Evolutionary conservation across 2,329 filamentous ascomycete genomes (phyloP).

Genomic region (Lasiodiplodia sp.): DNA sequence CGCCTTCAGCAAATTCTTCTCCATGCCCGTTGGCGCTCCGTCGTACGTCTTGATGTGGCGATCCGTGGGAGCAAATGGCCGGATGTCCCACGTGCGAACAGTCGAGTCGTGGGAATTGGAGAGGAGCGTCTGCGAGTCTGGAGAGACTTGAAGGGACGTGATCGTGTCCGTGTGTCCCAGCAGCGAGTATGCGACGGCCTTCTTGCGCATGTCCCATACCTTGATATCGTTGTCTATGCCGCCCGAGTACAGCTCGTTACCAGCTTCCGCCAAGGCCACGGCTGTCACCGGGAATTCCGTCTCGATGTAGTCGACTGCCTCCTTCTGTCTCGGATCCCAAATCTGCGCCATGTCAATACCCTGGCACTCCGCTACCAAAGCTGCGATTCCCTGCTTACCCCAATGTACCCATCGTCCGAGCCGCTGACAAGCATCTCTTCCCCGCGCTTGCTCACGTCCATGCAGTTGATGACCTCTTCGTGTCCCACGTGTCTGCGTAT

Average conservation of each 20-base stretch:
- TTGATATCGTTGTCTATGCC: slow-evolving; percentile 98
- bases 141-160: slow-evolving; percentile 88
- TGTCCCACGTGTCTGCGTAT: slow-evolving; percentile 93
- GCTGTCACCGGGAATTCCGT: slow-evolving; percentile 93
- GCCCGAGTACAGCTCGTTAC: slow-evolving; percentile 93
- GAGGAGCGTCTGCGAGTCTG: slow-evolving; percentile 86
- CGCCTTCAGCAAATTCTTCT: slow-evolving; percentile 89
- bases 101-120: slow-evolving; percentile 96
- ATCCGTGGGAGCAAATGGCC: slow-evolving; percentile 90
- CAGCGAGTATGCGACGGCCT: slow-evolving; percentile 85
- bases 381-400: slow-evolving; percentile 49
- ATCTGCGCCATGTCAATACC: slow-evolving; percentile 57
- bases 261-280: slow-evolving; percentile 88
- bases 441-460: slow-evolving; percentile 88
- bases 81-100: slow-evolving; percentile 93
- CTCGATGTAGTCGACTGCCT: slow-evolving; percentile 84
- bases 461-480: slow-evolving; percentile 91
- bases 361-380: neutral
- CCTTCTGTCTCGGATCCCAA: slow-evolving; percentile 93
- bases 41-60: slow-evolving; percentile 88
- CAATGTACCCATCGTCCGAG: slow-evolving; percentile 92
- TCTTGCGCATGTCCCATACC: slow-evolving; percentile 95
- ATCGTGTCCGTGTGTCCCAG: slow-evolving; percentile 90
- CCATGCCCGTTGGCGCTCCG: slow-evolving; percentile 84
- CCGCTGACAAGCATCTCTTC: slow-evolving; percentile 90